phyloP scores from a whole-genome alignment of 306 rosid genomes.

The Hylodesmum podocarpum region DNA sequence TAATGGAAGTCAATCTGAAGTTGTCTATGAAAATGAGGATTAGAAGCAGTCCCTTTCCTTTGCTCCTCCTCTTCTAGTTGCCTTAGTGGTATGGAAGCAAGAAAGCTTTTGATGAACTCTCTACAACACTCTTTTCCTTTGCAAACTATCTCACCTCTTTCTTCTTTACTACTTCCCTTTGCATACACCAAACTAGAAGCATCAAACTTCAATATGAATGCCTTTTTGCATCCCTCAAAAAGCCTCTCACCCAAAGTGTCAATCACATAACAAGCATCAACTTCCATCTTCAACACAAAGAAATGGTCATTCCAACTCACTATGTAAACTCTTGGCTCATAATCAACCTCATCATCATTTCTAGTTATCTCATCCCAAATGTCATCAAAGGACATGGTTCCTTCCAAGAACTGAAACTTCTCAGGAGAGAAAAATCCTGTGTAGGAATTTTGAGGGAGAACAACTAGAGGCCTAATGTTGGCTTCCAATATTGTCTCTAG shows the following conservation, averaged over 20 bases:
- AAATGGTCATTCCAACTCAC: neutral
- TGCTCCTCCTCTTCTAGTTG: constrained; percentile 46
- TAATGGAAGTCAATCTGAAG: constrained; percentile 63
- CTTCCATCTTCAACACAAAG: constrained; percentile 25
- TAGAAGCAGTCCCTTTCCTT: constrained; percentile 8
- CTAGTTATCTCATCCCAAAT: neutral
- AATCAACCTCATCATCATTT: neutral
- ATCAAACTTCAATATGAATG: constrained; percentile 57
- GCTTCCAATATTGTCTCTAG: neutral
- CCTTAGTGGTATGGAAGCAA: constrained; percentile 48
- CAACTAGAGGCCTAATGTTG: neutral
- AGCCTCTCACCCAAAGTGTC: constrained; percentile 63
- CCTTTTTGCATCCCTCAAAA: constrained; percentile 51
- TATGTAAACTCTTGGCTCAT: neutral
- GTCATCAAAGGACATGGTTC: neutral
- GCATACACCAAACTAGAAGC: constrained; percentile 39
- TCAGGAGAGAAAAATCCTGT: neutral
- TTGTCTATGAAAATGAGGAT: constrained; percentile 37
- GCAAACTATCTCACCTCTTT: constrained; percentile 27
- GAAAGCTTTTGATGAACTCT: constrained; percentile 58
- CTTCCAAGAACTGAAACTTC: neutral
- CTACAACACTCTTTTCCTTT: constrained; percentile 63
- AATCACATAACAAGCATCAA: constrained; percentile 49
- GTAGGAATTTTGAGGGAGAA: neutral
- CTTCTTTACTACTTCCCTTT: neutral